Base-by-base conservation (phyloP, 1,284 basidiomycete genomes). In the Moniliophthora roreri region DNA sequence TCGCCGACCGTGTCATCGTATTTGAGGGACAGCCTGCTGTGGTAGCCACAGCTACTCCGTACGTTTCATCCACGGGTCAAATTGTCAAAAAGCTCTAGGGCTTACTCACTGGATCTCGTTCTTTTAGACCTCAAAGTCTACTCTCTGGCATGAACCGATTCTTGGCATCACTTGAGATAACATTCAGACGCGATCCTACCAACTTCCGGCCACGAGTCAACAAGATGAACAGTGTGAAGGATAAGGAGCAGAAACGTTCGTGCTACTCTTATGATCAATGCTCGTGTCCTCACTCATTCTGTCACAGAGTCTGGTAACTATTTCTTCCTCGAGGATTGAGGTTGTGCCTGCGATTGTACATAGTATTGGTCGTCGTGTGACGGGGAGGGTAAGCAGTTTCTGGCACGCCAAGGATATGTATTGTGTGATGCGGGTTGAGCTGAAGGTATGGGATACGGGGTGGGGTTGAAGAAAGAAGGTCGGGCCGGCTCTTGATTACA, bases 1-100 rank as follows among this genome's bases (percentile, higher is more conserved):
- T 98, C 53, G 94, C 95, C 46, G 95, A 98, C 69, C 90, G 95
- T 57, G 95, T 98, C 63, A 96, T 98, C 60, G 93, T 98, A 15
- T 98, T 95, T 65, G 89, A 93, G 67, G 95, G 94, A 48, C 71
- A 84, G 62, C 94, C 94, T 7, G 93, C 91, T 42, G 69, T 92
- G 45, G 55, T 87, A 53, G 91, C 94, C 11, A 94, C 85, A 28
- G 93, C 93, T 15, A 90, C 91, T 41, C 90, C 88, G 89, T 93
- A 68, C 63, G 88, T 75, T 18, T 55, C n/a, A n/a, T n/a, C n/a
- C n/a, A n/a, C n/a, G n/a, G n/a, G n/a, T n/a, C n/a, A n/a, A n/a
- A n/a, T n/a, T n/a, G n/a, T 54, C 55, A 24, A 41, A 58, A 51
- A 35, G 48, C 50, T 40, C 5, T 44, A 23, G 61, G 62, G 63